These are phyloP conservation scores for Suhomyces guaymorum DNA, from an alignment of 1,139 yeast genomes.

Conservation along the genomic window DNA sequence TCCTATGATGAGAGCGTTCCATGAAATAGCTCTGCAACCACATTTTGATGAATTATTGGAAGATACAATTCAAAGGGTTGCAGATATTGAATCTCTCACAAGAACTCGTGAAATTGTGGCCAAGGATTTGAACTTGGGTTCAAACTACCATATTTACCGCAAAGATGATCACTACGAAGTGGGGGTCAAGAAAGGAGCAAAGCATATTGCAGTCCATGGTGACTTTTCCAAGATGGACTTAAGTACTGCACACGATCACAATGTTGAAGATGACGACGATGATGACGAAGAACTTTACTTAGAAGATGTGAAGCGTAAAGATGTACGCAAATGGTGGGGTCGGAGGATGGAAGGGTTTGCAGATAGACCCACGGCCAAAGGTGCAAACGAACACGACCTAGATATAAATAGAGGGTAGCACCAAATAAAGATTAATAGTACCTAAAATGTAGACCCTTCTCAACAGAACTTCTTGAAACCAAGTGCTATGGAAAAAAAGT, in stretches of 20 bases:
- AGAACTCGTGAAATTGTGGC: conserved; percentile 78
- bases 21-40: conserved; percentile 72
- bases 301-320: conserved; percentile 44
- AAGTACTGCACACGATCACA: conserved; percentile 19
- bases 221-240: conserved; percentile 20
- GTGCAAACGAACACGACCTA: conserved; percentile 3
- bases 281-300: conserved; percentile 34
- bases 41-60: conserved; percentile 69
- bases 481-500: no score
- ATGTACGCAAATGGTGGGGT: conserved; percentile 48
- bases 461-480: no score
- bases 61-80: conserved; percentile 71
- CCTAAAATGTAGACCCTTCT: background rate
- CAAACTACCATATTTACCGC: conserved; percentile 34
- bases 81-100: conserved; percentile 75
- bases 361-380: background rate
- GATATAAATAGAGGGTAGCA: conserved; percentile 5
- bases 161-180: conserved; percentile 16
- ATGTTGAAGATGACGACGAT: conserved; percentile 32
- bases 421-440: background rate
- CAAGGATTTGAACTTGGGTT: conserved; percentile 65
- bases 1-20: conserved; percentile 89
- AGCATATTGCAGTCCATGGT: conserved; percentile 24
- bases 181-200: conserved; percentile 20
- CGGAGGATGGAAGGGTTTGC: conserved; percentile 35